These are phyloP conservation scores for Exophiala oligosperma DNA, from an alignment of 2,329 filamentous ascomycete species.

Conservation along the genomic window DNA sequence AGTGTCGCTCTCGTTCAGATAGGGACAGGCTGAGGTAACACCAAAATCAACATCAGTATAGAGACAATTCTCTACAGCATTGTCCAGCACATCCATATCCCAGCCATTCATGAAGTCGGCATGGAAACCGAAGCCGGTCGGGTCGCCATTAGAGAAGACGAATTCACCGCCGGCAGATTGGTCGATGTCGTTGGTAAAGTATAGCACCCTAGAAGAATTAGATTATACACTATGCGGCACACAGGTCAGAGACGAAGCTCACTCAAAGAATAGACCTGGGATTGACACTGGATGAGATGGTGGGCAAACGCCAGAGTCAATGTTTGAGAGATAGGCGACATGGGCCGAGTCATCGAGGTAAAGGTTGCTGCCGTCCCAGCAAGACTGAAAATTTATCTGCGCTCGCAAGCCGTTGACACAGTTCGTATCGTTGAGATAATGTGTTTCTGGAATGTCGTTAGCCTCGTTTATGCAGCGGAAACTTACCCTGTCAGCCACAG, in stretches of 20 bases:
- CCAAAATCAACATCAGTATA: conserved; percentile 55
- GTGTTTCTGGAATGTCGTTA: conserved; percentile 59
- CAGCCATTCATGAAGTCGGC: conserved; percentile 71
- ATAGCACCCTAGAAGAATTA: conserved; percentile 57
- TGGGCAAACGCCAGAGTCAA: conserved; percentile 77
- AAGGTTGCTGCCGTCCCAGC: conserved; percentile 74
- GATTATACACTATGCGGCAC: background rate
- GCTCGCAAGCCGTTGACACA: conserved; percentile 78
- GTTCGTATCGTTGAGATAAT: conserved; percentile 71
- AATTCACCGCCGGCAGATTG: conserved; percentile 59
- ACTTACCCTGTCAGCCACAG: conserved; percentile 67
- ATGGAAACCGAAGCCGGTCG: conserved; percentile 55
- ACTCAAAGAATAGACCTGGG: conserved; percentile 77
- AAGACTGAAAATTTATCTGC: conserved; percentile 85
- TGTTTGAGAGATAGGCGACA: conserved; percentile 74
- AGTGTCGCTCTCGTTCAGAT: conserved; percentile 56
- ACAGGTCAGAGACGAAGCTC: conserved; percentile 35
- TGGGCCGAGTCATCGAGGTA: conserved; percentile 60
- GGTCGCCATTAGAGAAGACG: conserved; percentile 50
- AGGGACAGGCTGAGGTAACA: conserved; percentile 59
- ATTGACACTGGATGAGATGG: conserved; percentile 66
- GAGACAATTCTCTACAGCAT: conserved; percentile 65
- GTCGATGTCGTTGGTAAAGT: conserved; percentile 24
- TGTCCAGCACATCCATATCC: conserved; percentile 64
- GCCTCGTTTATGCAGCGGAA: conserved; percentile 84